Evolutionary conservation across 1,284 basidiomycete species (phyloP).

Genomic region (Sanghuangporus sanghuang): DNA sequence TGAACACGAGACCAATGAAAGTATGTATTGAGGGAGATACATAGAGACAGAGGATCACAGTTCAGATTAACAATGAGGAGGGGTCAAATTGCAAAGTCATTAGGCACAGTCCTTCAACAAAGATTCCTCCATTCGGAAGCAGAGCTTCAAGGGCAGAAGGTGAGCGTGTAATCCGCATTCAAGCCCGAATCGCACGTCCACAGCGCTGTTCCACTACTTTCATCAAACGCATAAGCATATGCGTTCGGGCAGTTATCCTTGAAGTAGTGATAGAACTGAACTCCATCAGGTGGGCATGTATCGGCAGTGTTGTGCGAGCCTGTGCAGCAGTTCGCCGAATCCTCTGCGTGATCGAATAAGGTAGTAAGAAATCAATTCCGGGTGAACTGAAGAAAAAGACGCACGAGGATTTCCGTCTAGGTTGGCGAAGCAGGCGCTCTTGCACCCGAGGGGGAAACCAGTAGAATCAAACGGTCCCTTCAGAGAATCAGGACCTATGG

Average conservation of each 20-base stretch:
- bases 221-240: constrained; percentile 56
- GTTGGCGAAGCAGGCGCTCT: constrained; percentile 53
- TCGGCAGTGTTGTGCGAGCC: constrained; percentile 42
- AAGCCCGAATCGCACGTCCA: constrained; percentile 40
- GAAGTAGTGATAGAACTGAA: constrained; percentile 51
- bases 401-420: constrained; percentile 39
- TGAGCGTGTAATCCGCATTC: constrained; percentile 48
- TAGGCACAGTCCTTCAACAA: not conserved
- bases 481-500: constrained; percentile 42
- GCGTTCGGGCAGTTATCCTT: constrained; percentile 48
- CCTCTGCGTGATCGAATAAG: constrained; percentile 17
- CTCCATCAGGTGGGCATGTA: constrained; percentile 48
- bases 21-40: no score
- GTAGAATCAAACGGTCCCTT: constrained; percentile 47
- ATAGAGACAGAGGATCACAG: no score
- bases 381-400: constrained; percentile 4
- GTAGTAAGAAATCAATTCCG: not conserved
- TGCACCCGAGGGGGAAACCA: constrained; percentile 52
- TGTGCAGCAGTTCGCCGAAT: constrained; percentile 49
- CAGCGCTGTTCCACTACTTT: constrained; percentile 46
- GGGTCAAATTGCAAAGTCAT: no score
- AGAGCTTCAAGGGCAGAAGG: constrained; percentile 41
- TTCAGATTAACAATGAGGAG: no score
- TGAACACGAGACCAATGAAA: no score
- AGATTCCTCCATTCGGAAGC: not conserved